These are phyloP conservation scores for Phaffia australis DNA, from an alignment of 768 basidiomycete genomes.

Conservation along the genomic window DNA sequence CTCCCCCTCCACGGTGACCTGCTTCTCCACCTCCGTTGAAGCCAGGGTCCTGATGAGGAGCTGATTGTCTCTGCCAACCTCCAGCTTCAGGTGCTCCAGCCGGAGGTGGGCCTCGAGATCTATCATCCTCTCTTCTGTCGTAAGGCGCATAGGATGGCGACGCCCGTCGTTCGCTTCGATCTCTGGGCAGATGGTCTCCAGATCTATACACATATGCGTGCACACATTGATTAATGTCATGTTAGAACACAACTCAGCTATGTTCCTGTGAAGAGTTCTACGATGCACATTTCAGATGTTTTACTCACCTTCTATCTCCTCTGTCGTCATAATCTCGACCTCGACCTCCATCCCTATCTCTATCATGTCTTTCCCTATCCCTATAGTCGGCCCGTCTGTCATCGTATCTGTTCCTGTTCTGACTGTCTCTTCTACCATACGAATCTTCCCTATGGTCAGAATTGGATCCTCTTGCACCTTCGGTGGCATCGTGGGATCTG, in stretches of 20 bases:
- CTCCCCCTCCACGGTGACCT: conserved; percentile 1
- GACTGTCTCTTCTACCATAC: conserved; percentile 7
- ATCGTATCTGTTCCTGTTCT: conserved; percentile 6
- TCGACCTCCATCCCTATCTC: not conserved
- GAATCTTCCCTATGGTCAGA: conserved; percentile 3
- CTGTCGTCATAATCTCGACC: conserved; percentile 6
- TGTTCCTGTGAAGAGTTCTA: too few species aligned
- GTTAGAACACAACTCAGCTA: too few species aligned
- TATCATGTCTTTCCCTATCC: not conserved
- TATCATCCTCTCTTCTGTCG: not conserved
- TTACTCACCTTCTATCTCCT: not conserved
- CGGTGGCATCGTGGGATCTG: not conserved
- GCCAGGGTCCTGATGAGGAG: too few species aligned
- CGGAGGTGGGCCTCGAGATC: not conserved
- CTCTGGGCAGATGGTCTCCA: not conserved
- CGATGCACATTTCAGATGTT: too few species aligned
- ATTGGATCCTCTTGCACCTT: not conserved
- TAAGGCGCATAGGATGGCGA: conserved; percentile 18
- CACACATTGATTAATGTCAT: too few species aligned
- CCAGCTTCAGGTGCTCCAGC: too few species aligned
- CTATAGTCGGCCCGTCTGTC: not conserved
- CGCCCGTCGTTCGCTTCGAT: conserved; percentile 14
- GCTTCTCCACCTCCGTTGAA: not conserved
- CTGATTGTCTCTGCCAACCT: too few species aligned
- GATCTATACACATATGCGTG: too few species aligned